Evolutionary conservation across 352 stramenopile genomes (phyloP).

Genomic region (Globisporangium heterothallicum): DNA sequence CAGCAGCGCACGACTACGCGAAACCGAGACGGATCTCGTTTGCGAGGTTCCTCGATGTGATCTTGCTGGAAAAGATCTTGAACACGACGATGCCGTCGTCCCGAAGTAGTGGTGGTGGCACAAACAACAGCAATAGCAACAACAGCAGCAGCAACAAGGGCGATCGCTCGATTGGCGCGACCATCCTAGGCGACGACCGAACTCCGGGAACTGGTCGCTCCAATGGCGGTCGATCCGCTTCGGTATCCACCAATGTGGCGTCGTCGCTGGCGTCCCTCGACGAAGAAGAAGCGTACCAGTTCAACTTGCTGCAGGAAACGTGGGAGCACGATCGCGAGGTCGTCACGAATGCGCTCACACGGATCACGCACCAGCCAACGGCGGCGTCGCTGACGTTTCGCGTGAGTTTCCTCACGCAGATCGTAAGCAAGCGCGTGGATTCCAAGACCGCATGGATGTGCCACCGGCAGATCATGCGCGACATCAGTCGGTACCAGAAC

Average conservation of each 20-base stretch:
- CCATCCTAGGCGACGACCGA: constrained; percentile 9
- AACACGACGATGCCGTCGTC: constrained; percentile 18
- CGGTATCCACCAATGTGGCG: neutral
- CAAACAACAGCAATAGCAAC: neutral
- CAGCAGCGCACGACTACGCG: constrained; percentile 47
- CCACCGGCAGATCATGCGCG: constrained; percentile 73
- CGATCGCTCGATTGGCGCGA: neutral
- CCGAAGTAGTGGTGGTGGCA: neutral
- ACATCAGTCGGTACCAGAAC: constrained; percentile 65
- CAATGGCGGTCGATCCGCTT: neutral
- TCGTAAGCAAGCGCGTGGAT: constrained; percentile 58
- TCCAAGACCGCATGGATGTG: constrained; percentile 77
- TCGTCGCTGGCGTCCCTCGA: constrained; percentile 18
- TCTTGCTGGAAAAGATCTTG: constrained; percentile 47
- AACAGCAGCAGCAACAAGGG: constrained; percentile 5
- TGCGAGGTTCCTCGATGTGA: constrained; percentile 47
- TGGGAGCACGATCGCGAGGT: constrained; percentile 55
- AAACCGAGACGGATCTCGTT: constrained; percentile 63
- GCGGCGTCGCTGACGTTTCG: constrained; percentile 55
- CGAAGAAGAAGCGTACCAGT: constrained; percentile 73
- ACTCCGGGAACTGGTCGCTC: neutral
- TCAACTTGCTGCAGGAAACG: constrained; percentile 59
- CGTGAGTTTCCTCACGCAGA: constrained; percentile 58
- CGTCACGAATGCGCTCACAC: constrained; percentile 37
- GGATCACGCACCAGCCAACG: constrained; percentile 55